Percentiles rank a stretch among this genome's conserved stretches.
Evolutionary conservation across 768 basidiomycete species (phyloP).

Genomic region (Psilocybe cyanescens): DNA sequence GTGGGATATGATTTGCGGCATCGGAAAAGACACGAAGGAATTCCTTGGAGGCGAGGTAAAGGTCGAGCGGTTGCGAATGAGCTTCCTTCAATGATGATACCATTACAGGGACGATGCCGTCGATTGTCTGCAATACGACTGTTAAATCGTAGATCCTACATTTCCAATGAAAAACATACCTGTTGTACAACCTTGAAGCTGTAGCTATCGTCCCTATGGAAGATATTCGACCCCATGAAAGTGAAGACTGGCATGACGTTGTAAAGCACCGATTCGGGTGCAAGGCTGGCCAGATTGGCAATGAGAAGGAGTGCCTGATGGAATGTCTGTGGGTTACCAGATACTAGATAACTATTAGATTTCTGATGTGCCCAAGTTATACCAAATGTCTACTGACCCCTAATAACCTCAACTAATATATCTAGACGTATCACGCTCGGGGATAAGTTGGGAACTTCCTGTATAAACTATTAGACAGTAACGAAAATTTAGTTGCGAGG

Average conservation of each 20-base stretch:
- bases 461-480: not conserved
- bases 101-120: slow-evolving; percentile 94
- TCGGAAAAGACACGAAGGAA: slow-evolving; percentile 94
- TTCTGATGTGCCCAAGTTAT: not conserved
- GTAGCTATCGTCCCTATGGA: slow-evolving; percentile 95
- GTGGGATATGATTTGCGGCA: slow-evolving; percentile 88
- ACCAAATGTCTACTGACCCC: slow-evolving; percentile 49
- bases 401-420: slow-evolving; percentile 84
- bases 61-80: slow-evolving; percentile 54
- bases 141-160: not conserved
- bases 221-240: slow-evolving; percentile 98
- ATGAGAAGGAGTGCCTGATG: slow-evolving; percentile 90
- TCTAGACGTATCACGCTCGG: slow-evolving; percentile 75
- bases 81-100: slow-evolving; percentile 72
- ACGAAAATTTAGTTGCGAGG: not conserved
- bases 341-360: slow-evolving; percentile 48
- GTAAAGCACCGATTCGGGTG: slow-evolving; percentile 89
- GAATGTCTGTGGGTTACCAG: slow-evolving; percentile 93
- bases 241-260: slow-evolving; percentile 99
- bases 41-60: slow-evolving; percentile 74
- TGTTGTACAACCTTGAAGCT: slow-evolving; percentile 95
- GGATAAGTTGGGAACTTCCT: slow-evolving; percentile 58
- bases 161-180: slow-evolving; percentile 42
- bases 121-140: slow-evolving; percentile 68
- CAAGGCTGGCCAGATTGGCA: slow-evolving; percentile 79